phyloP scores from a whole-genome alignment of 306 rosid species.

The Cucurbita pepo region DNA sequence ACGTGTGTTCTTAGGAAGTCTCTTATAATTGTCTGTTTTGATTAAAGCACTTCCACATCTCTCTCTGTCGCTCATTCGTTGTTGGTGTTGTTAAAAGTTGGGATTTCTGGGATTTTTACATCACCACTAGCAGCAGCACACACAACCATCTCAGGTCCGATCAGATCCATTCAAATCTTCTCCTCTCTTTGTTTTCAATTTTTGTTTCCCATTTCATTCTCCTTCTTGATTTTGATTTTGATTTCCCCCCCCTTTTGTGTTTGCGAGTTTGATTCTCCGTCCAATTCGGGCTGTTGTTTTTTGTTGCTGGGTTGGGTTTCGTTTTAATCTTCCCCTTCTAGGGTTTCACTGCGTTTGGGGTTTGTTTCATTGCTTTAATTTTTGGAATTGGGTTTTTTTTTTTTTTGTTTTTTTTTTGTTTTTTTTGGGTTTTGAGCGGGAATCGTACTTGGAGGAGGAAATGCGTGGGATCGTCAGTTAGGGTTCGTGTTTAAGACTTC shows the following conservation, averaged over 20 bases:
- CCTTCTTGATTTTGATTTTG: neutral
- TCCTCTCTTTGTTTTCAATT: neutral
- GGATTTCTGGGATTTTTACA: constrained; percentile 7
- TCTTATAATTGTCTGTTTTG: neutral
- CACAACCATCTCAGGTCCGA: constrained; percentile 21
- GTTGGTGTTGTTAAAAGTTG: neutral
- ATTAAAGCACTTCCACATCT: neutral
- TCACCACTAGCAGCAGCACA: constrained; percentile 7
- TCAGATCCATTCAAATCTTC: constrained; percentile 80
- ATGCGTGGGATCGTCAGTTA: constrained; percentile 49
- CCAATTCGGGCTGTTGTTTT: neutral
- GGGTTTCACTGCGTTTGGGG: neutral
- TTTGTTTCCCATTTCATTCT: neutral
- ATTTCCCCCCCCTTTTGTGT: neutral
- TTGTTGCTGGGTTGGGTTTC: neutral
- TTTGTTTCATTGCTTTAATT: neutral
- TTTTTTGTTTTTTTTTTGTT: no score
- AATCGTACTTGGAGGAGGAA: constrained; percentile 6
- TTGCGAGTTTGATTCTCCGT: neutral
- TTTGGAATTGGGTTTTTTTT: neutral
- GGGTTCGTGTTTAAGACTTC: constrained; percentile 18
- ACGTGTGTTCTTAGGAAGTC: neutral
- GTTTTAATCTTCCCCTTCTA: neutral
- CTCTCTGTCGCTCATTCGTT: neutral
- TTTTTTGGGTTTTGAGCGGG: neutral